Evolutionary conservation across 179 eudicot genomes (phyloP), one percentile per base, ranked within the genome.

Genomic region (Heliamphora pulchella): DNA sequence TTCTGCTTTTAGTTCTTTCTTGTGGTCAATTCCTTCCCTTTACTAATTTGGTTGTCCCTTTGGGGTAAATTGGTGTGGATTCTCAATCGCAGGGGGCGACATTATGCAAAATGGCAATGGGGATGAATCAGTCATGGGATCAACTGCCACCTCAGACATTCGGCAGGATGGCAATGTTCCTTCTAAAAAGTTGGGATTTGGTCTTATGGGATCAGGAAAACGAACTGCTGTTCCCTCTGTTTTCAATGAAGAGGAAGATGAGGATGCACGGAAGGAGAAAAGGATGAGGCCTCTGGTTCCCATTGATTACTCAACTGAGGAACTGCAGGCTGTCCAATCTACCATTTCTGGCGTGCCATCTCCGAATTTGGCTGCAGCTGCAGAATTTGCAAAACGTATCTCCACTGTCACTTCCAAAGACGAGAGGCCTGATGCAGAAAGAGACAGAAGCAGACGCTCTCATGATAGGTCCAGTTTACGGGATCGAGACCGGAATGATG

Each of bases 231-330:
- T 92, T 8, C 96, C 89, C 3, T 96, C 99, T 78, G 94, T 96
- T 73, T 96, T 96, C 80, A 86, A 89, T 7, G 93, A 92, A 84
- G 98, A 94, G 80, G 98, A 96, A 80, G 98, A 96, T 70, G 98
- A 94, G 78, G 95, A 94, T 80, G 88, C 93, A 74, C 93, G 92
- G 5, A 94, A 94, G 79, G 99, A 94, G 3, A 94, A 94, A 90
- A 94, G 92, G 84, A 91, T 94, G 97, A 91, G 97, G 85, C 99
- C 99, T 85, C 85, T 96, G 74, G 97, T 94, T 80, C 99, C 99
- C 1, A 91, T 94, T 82, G 98, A 96, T 80, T 92, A 96, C 88
- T 90, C 98, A 73, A 86, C 92, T 11, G 99, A 94, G 83, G 99
- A 96, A 83, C 87, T 89, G 74, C 92, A 94, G 83, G 94, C 87